A percentile compares a stretch with the other conserved stretches of the same genome.
These are phyloP conservation scores for Paramecium tetraurelia DNA, from an alignment of 73 alveolate genomes.

Conservation along the genomic window DNA sequence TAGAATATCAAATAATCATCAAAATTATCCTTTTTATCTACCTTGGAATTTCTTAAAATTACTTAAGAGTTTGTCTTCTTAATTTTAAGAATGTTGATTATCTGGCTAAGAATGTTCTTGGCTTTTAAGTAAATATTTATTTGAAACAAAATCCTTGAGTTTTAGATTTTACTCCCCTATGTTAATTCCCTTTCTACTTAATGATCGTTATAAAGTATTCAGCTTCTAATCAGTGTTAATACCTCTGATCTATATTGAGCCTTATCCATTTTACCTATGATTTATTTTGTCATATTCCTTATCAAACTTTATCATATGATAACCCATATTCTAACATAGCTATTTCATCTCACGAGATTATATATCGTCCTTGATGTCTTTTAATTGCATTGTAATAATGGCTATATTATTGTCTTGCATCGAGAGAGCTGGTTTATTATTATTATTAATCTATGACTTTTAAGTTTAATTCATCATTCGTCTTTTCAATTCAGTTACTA, in stretches of 20 bases:
- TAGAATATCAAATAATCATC: neutral
- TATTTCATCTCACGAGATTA: neutral
- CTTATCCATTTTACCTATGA: neutral
- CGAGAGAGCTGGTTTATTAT: neutral
- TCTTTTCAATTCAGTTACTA: neutral
- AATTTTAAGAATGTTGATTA: neutral
- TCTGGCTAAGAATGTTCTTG: neutral
- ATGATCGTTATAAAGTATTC: neutral
- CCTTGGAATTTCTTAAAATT: neutral
- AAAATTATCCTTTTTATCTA: neutral
- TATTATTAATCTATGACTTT: neutral
- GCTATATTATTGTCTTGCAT: neutral
- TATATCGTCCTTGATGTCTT: neutral
- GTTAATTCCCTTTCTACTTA: neutral
- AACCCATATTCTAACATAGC: neutral
- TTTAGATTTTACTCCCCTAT: neutral
- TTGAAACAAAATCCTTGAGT: neutral
- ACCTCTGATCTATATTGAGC: neutral
- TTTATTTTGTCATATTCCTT: slow-evolving; percentile 14
- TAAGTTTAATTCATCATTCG: neutral
- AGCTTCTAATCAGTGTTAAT: neutral
- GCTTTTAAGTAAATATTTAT: neutral
- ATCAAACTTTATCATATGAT: slow-evolving; percentile 28
- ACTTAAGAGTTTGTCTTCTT: neutral
- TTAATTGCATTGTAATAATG: neutral